phyloP scores from a whole-genome alignment of 768 basidiomycete genomes.

The Calocybe indica region DNA sequence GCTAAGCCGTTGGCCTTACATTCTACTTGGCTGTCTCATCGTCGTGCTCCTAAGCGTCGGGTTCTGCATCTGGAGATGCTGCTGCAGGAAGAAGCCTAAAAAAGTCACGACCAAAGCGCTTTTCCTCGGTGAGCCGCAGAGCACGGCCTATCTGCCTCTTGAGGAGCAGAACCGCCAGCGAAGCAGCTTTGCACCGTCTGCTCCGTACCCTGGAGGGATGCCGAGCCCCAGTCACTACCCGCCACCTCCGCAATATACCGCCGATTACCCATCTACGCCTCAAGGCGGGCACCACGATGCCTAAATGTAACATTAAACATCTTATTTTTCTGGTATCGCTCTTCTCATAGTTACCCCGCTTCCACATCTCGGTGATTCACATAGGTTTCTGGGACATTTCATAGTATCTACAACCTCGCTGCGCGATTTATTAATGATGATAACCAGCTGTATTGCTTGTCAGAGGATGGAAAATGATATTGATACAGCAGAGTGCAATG shows the following conservation, averaged over 20 bases:
- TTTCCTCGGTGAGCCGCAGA: conserved; percentile 17
- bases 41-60: conserved; percentile 40
- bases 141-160: conserved; percentile 25
- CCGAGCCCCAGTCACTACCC: not conserved
- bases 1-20: conserved; percentile 71
- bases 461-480: not conserved
- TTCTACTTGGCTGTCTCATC: conserved; percentile 53
- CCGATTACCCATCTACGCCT: not conserved
- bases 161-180: conserved; percentile 14
- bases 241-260: not conserved
- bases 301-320: too few species aligned
- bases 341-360: too few species aligned
- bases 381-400: too few species aligned
- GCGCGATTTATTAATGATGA: too few species aligned
- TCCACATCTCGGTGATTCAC: too few species aligned
- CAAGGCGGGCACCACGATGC: not conserved
- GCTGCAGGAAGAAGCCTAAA: conserved; percentile 30
- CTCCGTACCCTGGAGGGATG: too few species aligned
- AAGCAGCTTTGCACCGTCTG: too few species aligned
- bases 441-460: too few species aligned
- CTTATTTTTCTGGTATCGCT: too few species aligned
- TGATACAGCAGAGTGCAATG: not conserved
- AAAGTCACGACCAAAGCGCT: conserved; percentile 13
- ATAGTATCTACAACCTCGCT: too few species aligned
- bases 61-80: conserved; percentile 56